Conservation (phyloP, 352 stramenopile species). For the Phytophthora crassamura region DNA sequence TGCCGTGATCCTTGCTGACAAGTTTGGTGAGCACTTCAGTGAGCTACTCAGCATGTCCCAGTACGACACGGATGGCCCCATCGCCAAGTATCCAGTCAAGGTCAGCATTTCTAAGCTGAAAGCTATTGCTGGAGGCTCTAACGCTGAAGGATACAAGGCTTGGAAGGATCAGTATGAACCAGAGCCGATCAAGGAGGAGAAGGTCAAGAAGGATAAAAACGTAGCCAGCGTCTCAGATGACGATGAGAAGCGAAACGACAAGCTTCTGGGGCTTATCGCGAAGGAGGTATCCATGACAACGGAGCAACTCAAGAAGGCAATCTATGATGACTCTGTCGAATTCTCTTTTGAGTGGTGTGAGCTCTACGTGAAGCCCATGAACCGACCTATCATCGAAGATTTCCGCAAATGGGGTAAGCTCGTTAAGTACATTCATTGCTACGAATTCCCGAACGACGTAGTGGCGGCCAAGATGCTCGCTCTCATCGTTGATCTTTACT, state of each 20-base stretch:
- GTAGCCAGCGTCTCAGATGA: not conserved
- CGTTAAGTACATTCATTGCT: constrained; percentile 4
- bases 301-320: too few species aligned
- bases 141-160: not conserved
- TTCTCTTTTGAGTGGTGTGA: too few species aligned
- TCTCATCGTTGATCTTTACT: not conserved
- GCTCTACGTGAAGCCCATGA: not conserved
- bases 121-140: not conserved
- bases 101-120: not conserved
- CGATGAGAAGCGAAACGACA: not conserved
- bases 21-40: too few species aligned
- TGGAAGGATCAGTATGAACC: constrained; percentile 1
- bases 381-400: not conserved
- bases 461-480: not conserved
- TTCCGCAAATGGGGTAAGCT: not conserved
- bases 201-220: not conserved
- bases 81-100: not conserved
- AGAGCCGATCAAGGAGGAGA: not conserved
- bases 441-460: not conserved
- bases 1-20: too few species aligned
- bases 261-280: not conserved
- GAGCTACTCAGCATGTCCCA: not conserved
- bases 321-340: too few species aligned
- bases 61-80: not conserved
- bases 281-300: not conserved